Evolutionary conservation across 2,329 filamentous ascomycete species (phyloP).

Genomic region (Seiridium unicorne): DNA sequence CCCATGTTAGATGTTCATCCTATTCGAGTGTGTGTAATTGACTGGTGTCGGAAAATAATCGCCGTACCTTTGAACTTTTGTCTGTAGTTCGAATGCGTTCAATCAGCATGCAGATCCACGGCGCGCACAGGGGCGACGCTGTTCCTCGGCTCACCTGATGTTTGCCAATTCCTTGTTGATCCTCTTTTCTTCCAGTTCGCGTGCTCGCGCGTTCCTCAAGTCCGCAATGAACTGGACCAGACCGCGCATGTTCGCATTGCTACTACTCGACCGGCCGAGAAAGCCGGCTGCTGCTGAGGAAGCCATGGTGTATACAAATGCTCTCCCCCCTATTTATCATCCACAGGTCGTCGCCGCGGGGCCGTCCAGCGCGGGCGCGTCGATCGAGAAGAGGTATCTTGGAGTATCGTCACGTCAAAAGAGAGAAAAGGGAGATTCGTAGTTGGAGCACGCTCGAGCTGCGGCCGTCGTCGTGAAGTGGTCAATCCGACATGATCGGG

Average conservation of each 20-base stretch:
- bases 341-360: not conserved
- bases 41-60: not conserved
- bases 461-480: conserved; percentile 29
- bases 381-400: not conserved
- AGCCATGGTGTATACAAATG: conserved; percentile 43
- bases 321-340: not conserved
- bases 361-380: not conserved
- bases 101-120: not conserved
- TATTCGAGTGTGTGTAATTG: not conserved
- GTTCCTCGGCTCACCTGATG: conserved; percentile 61
- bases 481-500: conserved; percentile 30
- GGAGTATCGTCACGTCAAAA: not conserved
- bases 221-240: conserved; percentile 98
- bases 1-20: conserved; percentile 21
- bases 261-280: conserved; percentile 63
- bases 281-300: conserved; percentile 56
- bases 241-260: conserved; percentile 71
- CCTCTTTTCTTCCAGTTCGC: conserved; percentile 96
- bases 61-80: conserved; percentile 87
- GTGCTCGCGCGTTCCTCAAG: conserved; percentile 86
- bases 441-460: conserved; percentile 22
- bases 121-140: conserved; percentile 4
- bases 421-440: not conserved
- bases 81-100: conserved; percentile 33
- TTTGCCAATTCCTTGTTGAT: conserved; percentile 99